Conservation (phyloP, 1,139 yeast species). For the Yamadazyma membranifaciens region DNA sequence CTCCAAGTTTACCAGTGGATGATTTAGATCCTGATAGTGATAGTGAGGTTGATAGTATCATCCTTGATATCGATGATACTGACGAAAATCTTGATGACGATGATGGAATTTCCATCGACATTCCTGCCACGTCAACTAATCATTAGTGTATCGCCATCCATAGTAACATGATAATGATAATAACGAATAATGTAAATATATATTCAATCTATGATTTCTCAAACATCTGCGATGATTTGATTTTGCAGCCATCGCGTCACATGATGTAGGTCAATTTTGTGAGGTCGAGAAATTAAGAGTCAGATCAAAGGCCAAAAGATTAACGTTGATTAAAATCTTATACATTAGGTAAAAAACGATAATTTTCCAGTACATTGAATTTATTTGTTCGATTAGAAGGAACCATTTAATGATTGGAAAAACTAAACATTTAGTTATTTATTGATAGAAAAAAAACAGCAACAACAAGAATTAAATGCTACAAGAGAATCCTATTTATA, state of each 20-base stretch:
- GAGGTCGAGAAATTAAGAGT: slow-evolving; percentile 3
- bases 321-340: not conserved
- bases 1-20: slow-evolving; percentile 4
- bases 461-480: not conserved
- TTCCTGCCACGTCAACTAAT: not conserved
- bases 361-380: too few relatives aligned
- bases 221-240: not conserved
- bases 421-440: slow-evolving; percentile 3
- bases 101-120: not conserved
- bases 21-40: slow-evolving; percentile 3
- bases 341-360: not conserved
- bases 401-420: slow-evolving; percentile 2
- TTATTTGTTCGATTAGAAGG: too few relatives aligned
- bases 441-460: slow-evolving; percentile 2
- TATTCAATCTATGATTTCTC: too few relatives aligned
- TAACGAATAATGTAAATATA: not conserved
- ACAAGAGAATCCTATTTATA: slow-evolving; percentile 17
- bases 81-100: not conserved
- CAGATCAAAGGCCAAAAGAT: slow-evolving; percentile 4
- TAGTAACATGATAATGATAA: too few relatives aligned
- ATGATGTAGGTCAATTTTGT: slow-evolving; percentile 4
- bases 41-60: slow-evolving; percentile 8
- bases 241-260: slow-evolving; percentile 1
- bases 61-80: slow-evolving; percentile 5
- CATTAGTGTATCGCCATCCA: too few relatives aligned